These are phyloP conservation scores for Pythium grandisporangium DNA, from an alignment of 352 stramenopile genomes.

Conservation along the genomic window DNA sequence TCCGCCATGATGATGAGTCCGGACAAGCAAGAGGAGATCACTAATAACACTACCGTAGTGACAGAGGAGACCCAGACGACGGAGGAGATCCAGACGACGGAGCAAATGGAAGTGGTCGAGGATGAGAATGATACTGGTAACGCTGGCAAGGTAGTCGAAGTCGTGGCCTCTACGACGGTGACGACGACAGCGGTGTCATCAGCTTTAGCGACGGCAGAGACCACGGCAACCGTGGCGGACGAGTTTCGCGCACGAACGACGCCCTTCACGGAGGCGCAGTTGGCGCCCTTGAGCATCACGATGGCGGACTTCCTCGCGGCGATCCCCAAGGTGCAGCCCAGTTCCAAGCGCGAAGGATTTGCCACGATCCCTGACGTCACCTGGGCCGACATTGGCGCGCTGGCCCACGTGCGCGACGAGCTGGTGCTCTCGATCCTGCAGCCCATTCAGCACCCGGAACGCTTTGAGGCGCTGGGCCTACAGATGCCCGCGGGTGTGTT, in stretches of 20 bases:
- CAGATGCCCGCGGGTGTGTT: constrained; percentile 95
- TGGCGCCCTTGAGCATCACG: constrained; percentile 90
- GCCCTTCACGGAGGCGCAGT: constrained; percentile 85
- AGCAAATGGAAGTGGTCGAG: constrained; percentile 5
- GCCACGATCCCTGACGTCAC: constrained; percentile 97
- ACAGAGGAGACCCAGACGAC: background rate
- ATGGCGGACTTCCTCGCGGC: constrained; percentile 97
- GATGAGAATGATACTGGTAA: too few relatives aligned
- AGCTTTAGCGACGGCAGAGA: background rate
- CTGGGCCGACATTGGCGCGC: constrained; percentile 97
- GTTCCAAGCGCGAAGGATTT: constrained; percentile 98
- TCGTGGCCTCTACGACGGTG: background rate
- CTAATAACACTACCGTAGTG: constrained; percentile 4
- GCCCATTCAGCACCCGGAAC: constrained; percentile 94
- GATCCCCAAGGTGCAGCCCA: constrained; percentile 96
- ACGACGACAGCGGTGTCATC: background rate
- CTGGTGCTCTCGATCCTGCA: constrained; percentile 95
- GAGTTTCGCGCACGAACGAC: constrained; percentile 52
- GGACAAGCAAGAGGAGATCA: too few relatives aligned
- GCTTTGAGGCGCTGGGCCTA: constrained; percentile 93
- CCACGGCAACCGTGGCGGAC: constrained; percentile 14
- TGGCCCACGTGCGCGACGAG: constrained; percentile 91
- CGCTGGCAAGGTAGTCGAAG: too few relatives aligned
- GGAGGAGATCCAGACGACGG: constrained; percentile 1
- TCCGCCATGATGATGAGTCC: constrained; percentile 39